Evolutionary conservation across 2,329 filamentous ascomycete species (phyloP).

Genomic region (Curvularia eragrostidis): DNA sequence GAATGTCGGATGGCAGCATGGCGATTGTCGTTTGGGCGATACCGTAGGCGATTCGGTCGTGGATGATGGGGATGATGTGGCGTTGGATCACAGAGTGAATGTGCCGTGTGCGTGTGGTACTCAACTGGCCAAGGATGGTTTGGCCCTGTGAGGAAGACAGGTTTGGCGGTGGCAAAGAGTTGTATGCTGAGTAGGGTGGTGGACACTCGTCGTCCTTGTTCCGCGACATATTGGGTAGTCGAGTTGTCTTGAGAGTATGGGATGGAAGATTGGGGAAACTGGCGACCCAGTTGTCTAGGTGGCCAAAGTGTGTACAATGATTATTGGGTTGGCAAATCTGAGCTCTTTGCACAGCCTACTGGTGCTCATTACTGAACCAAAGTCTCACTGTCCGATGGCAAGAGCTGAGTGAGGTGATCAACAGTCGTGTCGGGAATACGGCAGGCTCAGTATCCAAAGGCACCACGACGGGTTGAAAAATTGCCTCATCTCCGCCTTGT

Average conservation of each 20-base stretch:
- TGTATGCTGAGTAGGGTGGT: conserved; percentile 22
- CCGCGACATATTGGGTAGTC: conserved; percentile 17
- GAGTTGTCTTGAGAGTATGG: neutral
- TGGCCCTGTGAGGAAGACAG: conserved; percentile 30
- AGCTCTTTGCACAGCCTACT: neutral
- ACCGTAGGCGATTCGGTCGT: conserved; percentile 50
- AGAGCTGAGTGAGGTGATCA: neutral
- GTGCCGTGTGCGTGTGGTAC: conserved; percentile 50
- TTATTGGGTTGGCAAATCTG: neutral
- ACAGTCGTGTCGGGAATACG: conserved; percentile 8
- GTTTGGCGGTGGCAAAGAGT: conserved; percentile 27
- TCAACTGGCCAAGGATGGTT: conserved; percentile 47
- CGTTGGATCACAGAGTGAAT: conserved; percentile 49
- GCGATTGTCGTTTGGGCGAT: conserved; percentile 54
- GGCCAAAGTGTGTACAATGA: neutral
- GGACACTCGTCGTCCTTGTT: conserved; percentile 13
- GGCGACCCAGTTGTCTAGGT: neutral
- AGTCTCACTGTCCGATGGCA: conserved; percentile 1
- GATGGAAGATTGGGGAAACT: neutral
- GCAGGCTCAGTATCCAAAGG: conserved; percentile 9
- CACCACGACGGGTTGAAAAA: neutral
- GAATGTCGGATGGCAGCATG: conserved; percentile 54
- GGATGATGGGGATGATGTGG: conserved; percentile 53
- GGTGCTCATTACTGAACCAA: neutral
- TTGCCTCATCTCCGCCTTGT: neutral